phyloP scores from a whole-genome alignment of 1,284 basidiomycete genomes.

The Ustilago xerochloae region DNA sequence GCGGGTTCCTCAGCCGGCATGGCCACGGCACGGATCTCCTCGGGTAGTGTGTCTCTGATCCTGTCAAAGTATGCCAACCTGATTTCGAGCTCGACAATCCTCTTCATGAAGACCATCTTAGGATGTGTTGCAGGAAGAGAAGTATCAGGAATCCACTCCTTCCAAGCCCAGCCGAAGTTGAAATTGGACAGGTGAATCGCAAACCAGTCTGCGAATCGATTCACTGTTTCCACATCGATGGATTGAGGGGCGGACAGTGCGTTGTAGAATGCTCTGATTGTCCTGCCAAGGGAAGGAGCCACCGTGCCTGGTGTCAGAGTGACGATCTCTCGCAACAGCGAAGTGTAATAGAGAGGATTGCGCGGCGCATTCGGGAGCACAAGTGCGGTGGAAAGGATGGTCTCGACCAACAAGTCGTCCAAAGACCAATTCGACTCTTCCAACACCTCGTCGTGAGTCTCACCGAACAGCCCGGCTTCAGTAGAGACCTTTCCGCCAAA shows the following conservation, averaged over 20 bases:
- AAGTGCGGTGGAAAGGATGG: constrained; percentile 80
- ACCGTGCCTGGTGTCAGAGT: constrained; percentile 89
- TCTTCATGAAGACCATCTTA: constrained; percentile 85
- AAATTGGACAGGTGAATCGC: constrained; percentile 97
- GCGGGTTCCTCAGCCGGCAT: constrained; percentile 82
- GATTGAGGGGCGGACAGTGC: constrained; percentile 44
- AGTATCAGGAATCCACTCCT: constrained; percentile 95
- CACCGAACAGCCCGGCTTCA: constrained; percentile 59
- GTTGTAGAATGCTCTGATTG: constrained; percentile 84
- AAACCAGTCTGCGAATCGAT: constrained; percentile 92
- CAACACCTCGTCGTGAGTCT: constrained; percentile 51
- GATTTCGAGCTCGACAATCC: constrained; percentile 88
- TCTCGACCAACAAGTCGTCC: constrained; percentile 70
- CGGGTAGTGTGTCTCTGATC: constrained; percentile 88
- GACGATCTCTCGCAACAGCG: constrained; percentile 91
- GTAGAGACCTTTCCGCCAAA: constrained; percentile 69
- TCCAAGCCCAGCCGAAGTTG: constrained; percentile 99
- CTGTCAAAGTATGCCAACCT: constrained; percentile 93
- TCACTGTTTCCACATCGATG: constrained; percentile 83
- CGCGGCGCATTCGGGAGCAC: constrained; percentile 81
- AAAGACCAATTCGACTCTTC: constrained; percentile 52
- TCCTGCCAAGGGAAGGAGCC: constrained; percentile 94
- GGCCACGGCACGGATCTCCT: constrained; percentile 75
- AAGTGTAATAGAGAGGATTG: constrained; percentile 82
- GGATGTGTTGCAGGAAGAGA: constrained; percentile 78